Base-by-base conservation (phyloP, 371 early-diverging fungal genomes). In the Mucor indicus region DNA sequence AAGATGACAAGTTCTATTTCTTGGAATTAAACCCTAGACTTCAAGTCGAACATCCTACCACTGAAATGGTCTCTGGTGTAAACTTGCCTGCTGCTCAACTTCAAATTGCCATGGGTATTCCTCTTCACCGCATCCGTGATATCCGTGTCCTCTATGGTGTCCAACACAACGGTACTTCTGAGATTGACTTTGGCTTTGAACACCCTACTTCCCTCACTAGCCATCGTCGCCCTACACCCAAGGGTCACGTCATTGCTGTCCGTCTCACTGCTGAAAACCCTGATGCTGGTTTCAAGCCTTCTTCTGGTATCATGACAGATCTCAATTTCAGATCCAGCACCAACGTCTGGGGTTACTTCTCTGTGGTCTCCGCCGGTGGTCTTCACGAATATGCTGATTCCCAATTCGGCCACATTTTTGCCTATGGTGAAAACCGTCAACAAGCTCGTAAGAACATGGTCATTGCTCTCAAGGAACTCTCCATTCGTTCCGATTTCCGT, bases 181-280 rank as follows among this genome's bases (percentile, higher is more conserved):
- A 87, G 38, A 96, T 98, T 55, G 97, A 98, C 68, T 98, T 96
- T 69, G 93, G 92, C 22, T 93, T 93, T 56, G 57, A 74, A 32
- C 77, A 81, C 48, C 90, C 91, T 24, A 69, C 83, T 41, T 81
- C 93, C 7, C 64, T 75, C 46, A 75, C 87, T 55, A 90, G 84
- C 35, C 90, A 89, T 67, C 91, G 95, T 62, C 90, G 90, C 56
- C 96, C 96, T n/a, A 71, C 80, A 4, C 91, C 97, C 42, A 92
- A 90, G 70, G 96, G 98, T 36, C 98, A 98, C 69, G 99, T 98
- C 55, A 95, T 98, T 59, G 98, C 96, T 15, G 90, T 92, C 53
- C 90, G 99, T 69, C 97, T 99, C 62, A 98, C 97, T 6, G 99
- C 99, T n/a, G 99, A 99, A 72, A 97, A 97, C 69, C 98, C 98